Conservation (phyloP, 495 filamentous ascomycete genomes). For the Tuber aestivum region DNA sequence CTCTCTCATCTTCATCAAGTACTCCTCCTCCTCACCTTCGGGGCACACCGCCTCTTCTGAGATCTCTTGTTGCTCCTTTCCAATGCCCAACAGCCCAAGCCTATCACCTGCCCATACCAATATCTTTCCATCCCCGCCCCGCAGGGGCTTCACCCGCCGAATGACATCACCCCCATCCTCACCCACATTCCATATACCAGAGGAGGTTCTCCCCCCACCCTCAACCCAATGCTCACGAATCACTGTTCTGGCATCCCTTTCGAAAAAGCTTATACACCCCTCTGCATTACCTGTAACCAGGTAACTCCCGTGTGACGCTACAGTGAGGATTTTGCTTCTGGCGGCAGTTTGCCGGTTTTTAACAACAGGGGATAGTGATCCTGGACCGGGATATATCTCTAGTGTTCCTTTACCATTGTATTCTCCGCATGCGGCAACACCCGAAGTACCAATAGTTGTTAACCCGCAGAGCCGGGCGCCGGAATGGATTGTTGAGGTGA, state of each 20-base stretch:
- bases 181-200: constrained; percentile 44
- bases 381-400: constrained; percentile 66
- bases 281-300: constrained; percentile 80
- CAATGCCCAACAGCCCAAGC: constrained; percentile 62
- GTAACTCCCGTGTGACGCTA: constrained; percentile 75
- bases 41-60: constrained; percentile 49
- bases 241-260: constrained; percentile 76
- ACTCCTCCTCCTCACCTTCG: constrained; percentile 33
- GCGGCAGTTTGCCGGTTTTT: constrained; percentile 82
- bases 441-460: constrained; percentile 57
- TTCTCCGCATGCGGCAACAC: constrained; percentile 78
- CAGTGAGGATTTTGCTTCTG: constrained; percentile 72
- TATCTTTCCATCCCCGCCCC: constrained; percentile 57
- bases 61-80: constrained; percentile 44
- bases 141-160: constrained; percentile 63
- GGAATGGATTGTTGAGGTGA: constrained; percentile 72
- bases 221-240: constrained; percentile 71
- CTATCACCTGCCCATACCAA: constrained; percentile 77
- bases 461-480: constrained; percentile 76
- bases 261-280: constrained; percentile 84
- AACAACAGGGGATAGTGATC: constrained; percentile 30
- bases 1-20: constrained; percentile 29
- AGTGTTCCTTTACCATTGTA: constrained; percentile 89
- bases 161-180: constrained; percentile 53
- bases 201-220: constrained; percentile 43